phyloP scores from a whole-genome alignment of 768 basidiomycete genomes.

The Rhodotorula graminis region DNA sequence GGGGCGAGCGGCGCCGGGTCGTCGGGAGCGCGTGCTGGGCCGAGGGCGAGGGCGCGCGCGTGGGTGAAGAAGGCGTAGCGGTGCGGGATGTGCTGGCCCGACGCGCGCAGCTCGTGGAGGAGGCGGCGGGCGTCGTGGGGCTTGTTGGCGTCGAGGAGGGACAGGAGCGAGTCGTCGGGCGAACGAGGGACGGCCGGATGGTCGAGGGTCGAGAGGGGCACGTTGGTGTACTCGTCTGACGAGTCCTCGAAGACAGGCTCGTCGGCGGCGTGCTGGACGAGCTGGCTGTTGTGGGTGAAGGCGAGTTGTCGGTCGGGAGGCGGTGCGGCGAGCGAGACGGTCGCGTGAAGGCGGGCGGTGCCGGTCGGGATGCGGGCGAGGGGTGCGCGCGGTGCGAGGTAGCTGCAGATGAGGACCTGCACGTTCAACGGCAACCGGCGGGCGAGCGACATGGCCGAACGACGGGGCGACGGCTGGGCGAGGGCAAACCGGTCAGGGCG shows the following conservation, averaged over 20 bases:
- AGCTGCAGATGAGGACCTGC: neutral
- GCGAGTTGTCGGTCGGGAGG: neutral
- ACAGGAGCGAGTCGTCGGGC: slow-evolving; percentile 18
- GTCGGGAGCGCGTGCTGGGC: too few relatives aligned
- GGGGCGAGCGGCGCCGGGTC: neutral
- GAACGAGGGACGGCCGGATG: slow-evolving; percentile 4
- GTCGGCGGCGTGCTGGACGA: neutral
- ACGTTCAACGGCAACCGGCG: slow-evolving; percentile 6
- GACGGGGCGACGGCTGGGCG: neutral
- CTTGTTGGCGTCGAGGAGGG: neutral
- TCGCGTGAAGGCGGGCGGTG: neutral
- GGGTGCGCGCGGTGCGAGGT: neutral
- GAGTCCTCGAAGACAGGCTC: slow-evolving; percentile 13
- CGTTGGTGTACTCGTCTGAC: slow-evolving; percentile 4
- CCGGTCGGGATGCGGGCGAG: too few relatives aligned
- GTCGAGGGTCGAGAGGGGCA: slow-evolving; percentile 31
- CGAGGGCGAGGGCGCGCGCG: too few relatives aligned
- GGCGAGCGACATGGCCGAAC: neutral
- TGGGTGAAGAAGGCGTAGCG: slow-evolving; percentile 4
- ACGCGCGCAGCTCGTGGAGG: neutral
- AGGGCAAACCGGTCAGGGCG: neutral
- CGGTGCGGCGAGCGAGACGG: neutral
- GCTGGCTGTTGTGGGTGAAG: neutral
- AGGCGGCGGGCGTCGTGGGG: neutral
- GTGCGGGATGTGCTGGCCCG: neutral